These are phyloP conservation scores for Candida rishiriensis DNA, from an alignment of 805 yeast genomes.

Conservation along the genomic window DNA sequence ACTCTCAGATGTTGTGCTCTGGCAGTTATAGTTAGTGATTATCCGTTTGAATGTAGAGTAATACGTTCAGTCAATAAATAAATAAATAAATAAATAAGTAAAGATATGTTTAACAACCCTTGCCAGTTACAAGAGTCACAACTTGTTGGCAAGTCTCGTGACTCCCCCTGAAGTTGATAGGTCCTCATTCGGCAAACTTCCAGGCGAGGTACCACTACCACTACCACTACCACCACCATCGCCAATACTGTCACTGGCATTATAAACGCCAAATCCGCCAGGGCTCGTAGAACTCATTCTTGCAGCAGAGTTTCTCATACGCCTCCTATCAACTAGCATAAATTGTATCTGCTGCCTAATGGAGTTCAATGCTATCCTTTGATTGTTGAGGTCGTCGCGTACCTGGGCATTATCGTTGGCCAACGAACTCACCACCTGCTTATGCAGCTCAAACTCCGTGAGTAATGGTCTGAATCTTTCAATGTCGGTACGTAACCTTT, in stretches of 20 bases:
- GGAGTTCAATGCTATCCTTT: constrained; percentile 40
- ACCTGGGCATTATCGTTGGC: constrained; percentile 28
- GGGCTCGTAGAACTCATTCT: not conserved
- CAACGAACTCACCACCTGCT: constrained; percentile 19
- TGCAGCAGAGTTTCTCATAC: constrained; percentile 17
- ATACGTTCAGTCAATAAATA: too few relatives aligned
- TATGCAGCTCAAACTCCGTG: constrained; percentile 22
- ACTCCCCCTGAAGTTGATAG: constrained; percentile 6
- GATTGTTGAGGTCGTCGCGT: constrained; percentile 44
- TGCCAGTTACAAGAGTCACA: constrained; percentile 1
- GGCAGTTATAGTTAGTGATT: too few relatives aligned
- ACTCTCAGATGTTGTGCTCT: too few relatives aligned
- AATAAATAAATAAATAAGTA: too few relatives aligned
- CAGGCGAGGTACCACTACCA: not conserved
- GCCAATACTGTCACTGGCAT: too few relatives aligned
- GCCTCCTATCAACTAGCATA: constrained; percentile 38
- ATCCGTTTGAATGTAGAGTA: too few relatives aligned
- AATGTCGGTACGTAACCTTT: constrained; percentile 38
- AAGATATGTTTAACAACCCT: too few relatives aligned
- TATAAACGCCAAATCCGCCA: not conserved
- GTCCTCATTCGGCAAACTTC: constrained; percentile 9
- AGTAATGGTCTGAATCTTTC: constrained; percentile 27
- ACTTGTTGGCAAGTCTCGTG: constrained; percentile 14
- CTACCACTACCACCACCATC: not conserved
- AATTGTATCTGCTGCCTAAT: constrained; percentile 49